A percentile compares a stretch with the other conserved stretches of the same genome.
These are phyloP conservation scores for Rhynchospora tenuis DNA, from an alignment of 176 grass and related monocot genomes.

Conservation along the genomic window DNA sequence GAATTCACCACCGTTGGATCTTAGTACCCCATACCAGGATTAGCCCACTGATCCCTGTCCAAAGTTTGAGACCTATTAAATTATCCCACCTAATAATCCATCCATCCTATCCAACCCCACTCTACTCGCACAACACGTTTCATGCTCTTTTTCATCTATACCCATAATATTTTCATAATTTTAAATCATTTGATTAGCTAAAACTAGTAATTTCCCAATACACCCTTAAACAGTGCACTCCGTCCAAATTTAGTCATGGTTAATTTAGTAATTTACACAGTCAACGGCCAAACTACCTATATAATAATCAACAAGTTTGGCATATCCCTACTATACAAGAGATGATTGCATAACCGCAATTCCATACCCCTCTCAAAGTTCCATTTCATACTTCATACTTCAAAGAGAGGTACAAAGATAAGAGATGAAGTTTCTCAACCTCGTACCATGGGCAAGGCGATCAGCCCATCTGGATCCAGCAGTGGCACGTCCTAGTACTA, in stretches of 20 bases:
- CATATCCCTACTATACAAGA: neutral
- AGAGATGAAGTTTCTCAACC: slow-evolving; percentile 12
- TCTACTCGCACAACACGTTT: neutral
- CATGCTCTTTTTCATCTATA: neutral
- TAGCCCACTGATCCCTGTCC: neutral
- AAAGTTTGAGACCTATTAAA: neutral
- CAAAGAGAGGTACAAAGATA: neutral
- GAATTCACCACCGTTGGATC: neutral
- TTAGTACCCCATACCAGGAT: neutral
- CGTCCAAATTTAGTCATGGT: neutral
- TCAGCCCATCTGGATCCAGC: neutral
- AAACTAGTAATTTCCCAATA: neutral
- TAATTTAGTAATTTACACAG: slow-evolving; percentile 3
- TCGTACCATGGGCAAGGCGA: neutral
- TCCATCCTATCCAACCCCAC: neutral
- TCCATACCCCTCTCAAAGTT: neutral
- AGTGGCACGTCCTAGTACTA: neutral
- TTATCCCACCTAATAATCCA: neutral
- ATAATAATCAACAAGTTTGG: neutral
- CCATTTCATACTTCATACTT: neutral
- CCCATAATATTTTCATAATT: neutral
- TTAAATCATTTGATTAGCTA: too few relatives aligned
- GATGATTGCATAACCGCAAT: neutral
- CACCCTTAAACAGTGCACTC: neutral
- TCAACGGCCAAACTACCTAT: slow-evolving; percentile 8